A percentile compares a stretch with the other conserved stretches of the same genome.
Conservation (phyloP, 306 rosid species). For the Canavalia ensiformis region DNA sequence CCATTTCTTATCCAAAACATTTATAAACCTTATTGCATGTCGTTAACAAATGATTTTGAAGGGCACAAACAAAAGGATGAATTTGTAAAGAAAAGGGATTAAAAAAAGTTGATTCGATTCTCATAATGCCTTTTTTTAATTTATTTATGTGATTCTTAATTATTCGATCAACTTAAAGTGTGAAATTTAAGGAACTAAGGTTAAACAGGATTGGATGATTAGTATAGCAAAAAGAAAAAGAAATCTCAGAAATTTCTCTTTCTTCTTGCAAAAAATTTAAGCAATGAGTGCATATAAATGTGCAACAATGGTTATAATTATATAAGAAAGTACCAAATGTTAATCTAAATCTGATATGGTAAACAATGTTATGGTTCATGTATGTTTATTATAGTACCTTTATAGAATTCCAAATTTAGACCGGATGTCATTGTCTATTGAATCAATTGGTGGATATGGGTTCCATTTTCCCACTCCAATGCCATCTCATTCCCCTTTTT, state of each 20-base stretch:
- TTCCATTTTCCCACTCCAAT: not conserved
- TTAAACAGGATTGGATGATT: not conserved
- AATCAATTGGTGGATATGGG: not conserved
- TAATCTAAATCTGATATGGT: slow-evolving; percentile 4
- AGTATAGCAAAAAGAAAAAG: not conserved
- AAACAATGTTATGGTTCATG: slow-evolving; percentile 27
- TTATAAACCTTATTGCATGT: slow-evolving; percentile 14
- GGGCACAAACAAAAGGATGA: not conserved
- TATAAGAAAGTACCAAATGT: not conserved
- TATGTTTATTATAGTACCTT: slow-evolving; percentile 21
- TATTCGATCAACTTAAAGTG: not conserved
- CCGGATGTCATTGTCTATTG: not conserved
- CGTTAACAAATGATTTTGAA: slow-evolving; percentile 27
- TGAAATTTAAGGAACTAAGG: not conserved
- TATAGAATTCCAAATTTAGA: slow-evolving; percentile 23
- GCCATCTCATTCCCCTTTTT: not conserved
- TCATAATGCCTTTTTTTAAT: not conserved
- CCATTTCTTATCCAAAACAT: slow-evolving; percentile 20
- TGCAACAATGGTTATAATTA: not conserved
- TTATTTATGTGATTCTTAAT: not conserved
- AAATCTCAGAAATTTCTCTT: not conserved
- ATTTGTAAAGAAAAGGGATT: not conserved
- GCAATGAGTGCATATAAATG: not conserved
- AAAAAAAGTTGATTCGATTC: not conserved
- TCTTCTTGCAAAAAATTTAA: not conserved